A percentile compares a stretch with the other conserved stretches of the same genome.
Conservation (phyloP, 805 yeast genomes). For the Sugiyamaella marilandica region DNA sequence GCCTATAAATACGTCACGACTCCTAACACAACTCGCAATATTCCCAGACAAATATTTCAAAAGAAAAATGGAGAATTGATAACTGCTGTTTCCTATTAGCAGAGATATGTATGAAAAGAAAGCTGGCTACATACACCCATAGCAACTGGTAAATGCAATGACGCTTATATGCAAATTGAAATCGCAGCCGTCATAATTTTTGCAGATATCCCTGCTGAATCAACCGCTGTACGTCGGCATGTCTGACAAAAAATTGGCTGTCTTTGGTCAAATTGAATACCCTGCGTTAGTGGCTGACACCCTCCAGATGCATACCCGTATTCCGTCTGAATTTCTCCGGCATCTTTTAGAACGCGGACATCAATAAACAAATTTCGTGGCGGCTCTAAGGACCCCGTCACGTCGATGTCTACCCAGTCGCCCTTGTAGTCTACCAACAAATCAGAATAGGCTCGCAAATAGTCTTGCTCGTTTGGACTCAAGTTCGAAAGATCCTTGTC, state of each 20-base stretch:
- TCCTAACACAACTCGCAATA: too few relatives aligned
- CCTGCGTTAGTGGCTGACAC: slow-evolving; percentile 17
- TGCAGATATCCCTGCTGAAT: slow-evolving; percentile 92
- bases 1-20: too few relatives aligned
- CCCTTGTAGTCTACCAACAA: slow-evolving; percentile 73
- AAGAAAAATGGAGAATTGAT: too few relatives aligned
- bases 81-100: too few relatives aligned
- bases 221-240: slow-evolving; percentile 87
- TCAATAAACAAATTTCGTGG: slow-evolving; percentile 90
- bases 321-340: slow-evolving; percentile 96
- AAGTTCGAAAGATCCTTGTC: slow-evolving; percentile 41
- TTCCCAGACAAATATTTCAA: too few relatives aligned
- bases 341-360: slow-evolving; percentile 87
- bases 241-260: slow-evolving; percentile 90
- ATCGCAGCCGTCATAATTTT: slow-evolving; percentile 42
- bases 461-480: slow-evolving; percentile 77
- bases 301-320: slow-evolving; percentile 49
- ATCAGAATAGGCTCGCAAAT: slow-evolving; percentile 64
- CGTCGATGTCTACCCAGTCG: slow-evolving; percentile 72
- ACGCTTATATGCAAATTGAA: not conserved
- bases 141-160: not conserved
- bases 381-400: slow-evolving; percentile 85
- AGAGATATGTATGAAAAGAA: too few relatives aligned
- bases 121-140: not conserved
- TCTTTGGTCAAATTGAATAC: slow-evolving; percentile 89